These are phyloP conservation scores for Senna tora DNA, from an alignment of 306 rosid species.

Conservation along the genomic window DNA sequence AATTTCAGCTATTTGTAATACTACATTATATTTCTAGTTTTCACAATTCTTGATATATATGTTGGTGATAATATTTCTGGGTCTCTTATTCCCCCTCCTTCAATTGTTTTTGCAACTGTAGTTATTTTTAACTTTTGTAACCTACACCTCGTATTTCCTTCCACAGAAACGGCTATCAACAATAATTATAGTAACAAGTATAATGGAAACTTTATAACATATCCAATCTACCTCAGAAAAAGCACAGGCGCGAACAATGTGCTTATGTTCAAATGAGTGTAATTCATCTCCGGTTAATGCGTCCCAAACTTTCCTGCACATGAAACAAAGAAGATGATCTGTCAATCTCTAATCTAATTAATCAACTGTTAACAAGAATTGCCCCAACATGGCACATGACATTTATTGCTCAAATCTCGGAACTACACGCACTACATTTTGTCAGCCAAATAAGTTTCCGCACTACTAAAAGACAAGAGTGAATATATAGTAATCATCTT, in stretches of 20 bases:
- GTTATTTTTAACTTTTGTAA: conserved; percentile 10
- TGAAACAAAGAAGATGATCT: conserved; percentile 21
- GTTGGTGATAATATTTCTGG: not conserved
- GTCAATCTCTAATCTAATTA: conserved; percentile 12
- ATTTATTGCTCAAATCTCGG: not conserved
- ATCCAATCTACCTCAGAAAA: conserved; percentile 77
- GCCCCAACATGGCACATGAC: not conserved
- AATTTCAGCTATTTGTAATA: not conserved
- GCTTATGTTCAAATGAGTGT: conserved; percentile 97
- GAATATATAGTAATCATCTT: not conserved
- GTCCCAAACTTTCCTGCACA: conserved; percentile 96
- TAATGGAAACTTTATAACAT: not conserved
- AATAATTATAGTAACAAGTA: not conserved
- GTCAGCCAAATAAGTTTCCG: not conserved
- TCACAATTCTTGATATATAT: not conserved
- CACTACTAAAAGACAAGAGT: not conserved
- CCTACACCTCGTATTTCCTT: no score
- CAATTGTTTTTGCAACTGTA: not conserved
- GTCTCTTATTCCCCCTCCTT: not conserved
- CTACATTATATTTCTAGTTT: not conserved
- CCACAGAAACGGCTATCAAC: not conserved
- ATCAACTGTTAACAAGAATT: not conserved
- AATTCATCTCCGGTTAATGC: conserved; percentile 90
- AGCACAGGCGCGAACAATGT: conserved; percentile 95
- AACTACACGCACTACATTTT: not conserved